phyloP scores from a whole-genome alignment of 306 rosid species.

The Ammopiptanthus mongolicus region DNA sequence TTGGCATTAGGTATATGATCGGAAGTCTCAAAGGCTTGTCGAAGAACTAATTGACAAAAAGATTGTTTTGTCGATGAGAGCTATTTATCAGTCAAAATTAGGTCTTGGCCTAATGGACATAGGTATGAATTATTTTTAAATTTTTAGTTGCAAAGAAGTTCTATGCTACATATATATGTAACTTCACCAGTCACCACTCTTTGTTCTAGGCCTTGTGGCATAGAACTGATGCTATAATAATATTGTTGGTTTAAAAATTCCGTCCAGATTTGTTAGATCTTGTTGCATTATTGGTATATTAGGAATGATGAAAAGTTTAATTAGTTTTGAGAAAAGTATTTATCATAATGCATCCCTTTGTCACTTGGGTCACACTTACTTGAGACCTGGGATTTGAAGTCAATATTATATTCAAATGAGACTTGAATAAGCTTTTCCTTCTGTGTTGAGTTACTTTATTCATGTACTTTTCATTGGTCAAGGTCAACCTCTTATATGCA shows the following conservation, averaged over 20 bases:
- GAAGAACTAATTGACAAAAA: constrained; percentile 88
- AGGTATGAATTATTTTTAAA: constrained; percentile 41
- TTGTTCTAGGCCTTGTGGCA: neutral
- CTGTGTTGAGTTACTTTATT: neutral
- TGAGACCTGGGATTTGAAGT: neutral
- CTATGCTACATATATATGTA: neutral
- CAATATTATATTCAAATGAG: neutral
- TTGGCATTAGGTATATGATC: constrained; percentile 69
- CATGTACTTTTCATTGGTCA: constrained; percentile 9
- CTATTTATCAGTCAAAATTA: constrained; percentile 90
- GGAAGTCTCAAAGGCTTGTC: constrained; percentile 83
- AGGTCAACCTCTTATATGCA: constrained; percentile 29
- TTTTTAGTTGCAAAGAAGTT: constrained; percentile 12
- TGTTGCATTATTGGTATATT: neutral
- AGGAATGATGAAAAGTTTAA: neutral
- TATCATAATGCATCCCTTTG: constrained; percentile 4
- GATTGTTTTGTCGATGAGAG: constrained; percentile 95
- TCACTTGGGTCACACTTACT: neutral
- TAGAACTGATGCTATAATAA: neutral
- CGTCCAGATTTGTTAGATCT: neutral
- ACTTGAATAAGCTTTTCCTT: constrained; percentile 8
- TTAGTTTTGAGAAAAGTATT: neutral
- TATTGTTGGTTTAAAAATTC: neutral
- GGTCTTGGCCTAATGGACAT: constrained; percentile 86
- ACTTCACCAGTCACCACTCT: constrained; percentile 1